phyloP scores from a whole-genome alignment of 352 stramenopile species.

The Pythium sp. region DNA sequence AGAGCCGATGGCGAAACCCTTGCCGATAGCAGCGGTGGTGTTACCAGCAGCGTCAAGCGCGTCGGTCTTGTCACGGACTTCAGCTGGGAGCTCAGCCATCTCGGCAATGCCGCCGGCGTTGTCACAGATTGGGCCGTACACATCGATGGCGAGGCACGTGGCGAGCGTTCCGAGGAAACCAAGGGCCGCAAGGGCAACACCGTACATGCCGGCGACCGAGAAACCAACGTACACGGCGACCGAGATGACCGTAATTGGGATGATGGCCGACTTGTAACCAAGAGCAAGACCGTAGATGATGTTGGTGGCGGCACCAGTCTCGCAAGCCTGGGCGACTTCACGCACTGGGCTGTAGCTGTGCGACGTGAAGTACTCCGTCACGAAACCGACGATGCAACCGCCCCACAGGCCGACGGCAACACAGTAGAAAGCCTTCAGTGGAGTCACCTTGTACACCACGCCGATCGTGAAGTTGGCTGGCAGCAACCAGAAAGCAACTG shows the following conservation, averaged over 20 bases:
- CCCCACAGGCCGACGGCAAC: slow-evolving; percentile 95
- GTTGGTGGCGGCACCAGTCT: slow-evolving; percentile 98
- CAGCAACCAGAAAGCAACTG: slow-evolving; percentile 90
- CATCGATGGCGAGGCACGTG: slow-evolving; percentile 98
- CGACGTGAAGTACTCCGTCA: slow-evolving; percentile 99
- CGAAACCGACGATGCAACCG: slow-evolving; percentile 97
- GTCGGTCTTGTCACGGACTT: slow-evolving; percentile 99
- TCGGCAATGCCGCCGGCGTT: slow-evolving; percentile 99
- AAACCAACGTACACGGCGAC: slow-evolving; percentile 98
- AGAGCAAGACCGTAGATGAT: slow-evolving; percentile 99
- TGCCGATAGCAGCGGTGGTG: slow-evolving; percentile 99
- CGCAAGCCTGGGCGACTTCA: slow-evolving; percentile 96
- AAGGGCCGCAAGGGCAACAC: slow-evolving; percentile 95
- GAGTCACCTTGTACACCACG: slow-evolving; percentile 65
- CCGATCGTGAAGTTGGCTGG: slow-evolving; percentile 89
- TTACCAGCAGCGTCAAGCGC: slow-evolving; percentile 99
- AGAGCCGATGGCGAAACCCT: slow-evolving; percentile 99
- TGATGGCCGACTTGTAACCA: slow-evolving; percentile 99
- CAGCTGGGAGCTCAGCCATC: slow-evolving; percentile 96
- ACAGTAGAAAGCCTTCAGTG: slow-evolving; percentile 90
- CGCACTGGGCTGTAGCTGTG: slow-evolving; percentile 96
- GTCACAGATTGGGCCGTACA: slow-evolving; percentile 99
- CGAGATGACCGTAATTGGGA: slow-evolving; percentile 98
- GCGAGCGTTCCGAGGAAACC: slow-evolving; percentile 98
- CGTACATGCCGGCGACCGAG: slow-evolving; percentile 97